Base-by-base conservation (phyloP, 345 rosid species). In the Trapa bicornis region DNA sequence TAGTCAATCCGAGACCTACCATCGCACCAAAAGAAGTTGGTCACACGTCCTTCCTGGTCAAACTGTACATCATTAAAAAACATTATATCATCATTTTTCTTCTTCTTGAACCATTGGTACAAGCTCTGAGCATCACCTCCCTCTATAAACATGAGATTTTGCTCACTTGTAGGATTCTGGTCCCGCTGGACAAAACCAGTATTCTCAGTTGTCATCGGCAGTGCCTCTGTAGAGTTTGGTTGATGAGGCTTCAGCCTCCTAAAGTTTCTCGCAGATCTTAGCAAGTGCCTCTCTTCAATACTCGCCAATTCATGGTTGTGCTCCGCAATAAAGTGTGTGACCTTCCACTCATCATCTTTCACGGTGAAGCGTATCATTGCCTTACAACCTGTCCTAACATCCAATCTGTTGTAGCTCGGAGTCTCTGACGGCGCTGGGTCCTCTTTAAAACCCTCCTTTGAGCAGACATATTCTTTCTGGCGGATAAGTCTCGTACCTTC, bases 321-420 rank as follows among this genome's bases (percentile, higher is more conserved):
- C 12, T 74, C 63, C n/a, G 64, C 38, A 60, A 41, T 53, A n/a
- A 75, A 67, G 36, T 66, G 53, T 3, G 68, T 58, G 36, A 75
- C 63, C 35, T 29, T 37, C 71, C 71, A 70, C 6, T 66, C 41
- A 2, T 63, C 72, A 52, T 75, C 68, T 38, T 67, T 65, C 53
- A 69, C 47, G 6, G 62, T 47, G 54, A 73, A 73, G 3, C 75
- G 43, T n/a, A 73, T 61, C 35, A 38, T 29, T 5, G 67, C 67
- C 68, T 65, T 65, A 37, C 73, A 74, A 52, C 73, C 68, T 1
- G 77, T 74, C 36, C 73, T 70, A 48, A 65, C 65, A 33, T 70
- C 71, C 56, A 67, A 57, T 63, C 67, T 72, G 37, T 70, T 58
- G 38, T 38, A 35, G 63, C 68, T 75, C 17, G 47, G 60, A 1